Base-by-base conservation (phyloP, 202 grass and related monocot species). In the Panicum hallii region DNA sequence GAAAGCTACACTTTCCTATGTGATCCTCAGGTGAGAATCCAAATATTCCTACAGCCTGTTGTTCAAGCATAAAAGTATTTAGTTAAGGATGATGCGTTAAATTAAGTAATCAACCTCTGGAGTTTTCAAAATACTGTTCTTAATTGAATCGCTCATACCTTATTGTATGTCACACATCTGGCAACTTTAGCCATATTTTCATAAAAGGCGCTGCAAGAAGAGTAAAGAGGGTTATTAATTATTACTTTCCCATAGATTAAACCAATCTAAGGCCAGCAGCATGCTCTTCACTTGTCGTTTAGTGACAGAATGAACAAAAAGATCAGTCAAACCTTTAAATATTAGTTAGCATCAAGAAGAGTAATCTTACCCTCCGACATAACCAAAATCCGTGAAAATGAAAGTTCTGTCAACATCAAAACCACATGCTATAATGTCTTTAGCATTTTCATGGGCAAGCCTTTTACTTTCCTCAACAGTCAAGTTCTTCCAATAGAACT, bases 351-450 rank as follows among this genome's bases (percentile, higher is more conserved):
- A 17, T 62, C 48, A 41, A 68, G 26, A 45, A 87, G 17, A 70
- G 15, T 64, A 82, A 64, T 41, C 63, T 87, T 92, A 99, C 97
- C 91, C 91, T 79, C 91, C 90, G 71, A 96, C 90, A 70, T 69
- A 99, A 89, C 54, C 79, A 73, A 96, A 99, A 92, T 99, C 88
- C 5, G 93, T 64, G 79, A 99, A 99, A 75, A 99, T 94, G 20
- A 99, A 99, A 48, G 96, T 99, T 85, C 82, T 94, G 52, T 90
- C 84, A 48, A 99, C 46, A 85, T 99, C 96, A 69, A 96, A 96
- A 58, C 93, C 93, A 56, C 96, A 99, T 44, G 96, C 96, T 87
- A 98, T 98, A 72, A 98, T 95, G 80, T 99, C 96, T 83, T 99
- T 99, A 20, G 93, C 93, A 88, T 99, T 99, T 88, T 99, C 91